Evolutionary conservation across 352 stramenopile species (phyloP).

Genomic region (Phytophthora pinifolia): DNA sequence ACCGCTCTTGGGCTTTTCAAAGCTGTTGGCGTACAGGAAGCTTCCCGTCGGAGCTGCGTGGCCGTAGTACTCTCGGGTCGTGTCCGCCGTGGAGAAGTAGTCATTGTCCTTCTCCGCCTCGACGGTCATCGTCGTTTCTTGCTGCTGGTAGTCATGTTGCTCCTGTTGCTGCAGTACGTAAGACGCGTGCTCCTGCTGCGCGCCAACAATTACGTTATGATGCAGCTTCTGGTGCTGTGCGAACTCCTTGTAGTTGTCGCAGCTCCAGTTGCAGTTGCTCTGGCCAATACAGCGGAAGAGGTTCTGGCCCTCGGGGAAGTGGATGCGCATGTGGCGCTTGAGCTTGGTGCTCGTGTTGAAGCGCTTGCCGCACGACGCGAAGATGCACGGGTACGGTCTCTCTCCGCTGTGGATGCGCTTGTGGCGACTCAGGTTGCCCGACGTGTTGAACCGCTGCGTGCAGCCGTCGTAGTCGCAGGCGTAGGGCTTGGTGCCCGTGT

Average conservation of each 20-base stretch:
- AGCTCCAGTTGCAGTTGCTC: conserved; percentile 50
- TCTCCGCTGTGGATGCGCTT: conserved; percentile 88
- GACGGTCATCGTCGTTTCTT: background rate
- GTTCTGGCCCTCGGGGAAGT: conserved; percentile 79
- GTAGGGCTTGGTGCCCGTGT: conserved; percentile 84
- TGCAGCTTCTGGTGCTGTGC: conserved; percentile 74
- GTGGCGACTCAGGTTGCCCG: conserved; percentile 84
- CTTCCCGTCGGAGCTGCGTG: conserved; percentile 21
- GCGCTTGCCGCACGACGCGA: conserved; percentile 74
- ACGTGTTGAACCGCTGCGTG: conserved; percentile 84
- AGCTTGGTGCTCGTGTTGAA: conserved; percentile 92
- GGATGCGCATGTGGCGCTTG: conserved; percentile 87
- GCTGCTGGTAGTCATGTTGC: conserved; percentile 10
- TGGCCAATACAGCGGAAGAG: conserved; percentile 70
- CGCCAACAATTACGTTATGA: conserved; percentile 70
- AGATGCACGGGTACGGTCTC: conserved; percentile 79
- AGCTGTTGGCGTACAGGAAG: conserved; percentile 38
- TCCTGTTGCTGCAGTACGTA: conserved; percentile 2
- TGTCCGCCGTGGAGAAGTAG: conserved; percentile 38
- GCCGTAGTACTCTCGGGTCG: conserved; percentile 23
- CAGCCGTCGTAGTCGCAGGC: conserved; percentile 77
- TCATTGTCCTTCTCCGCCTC: conserved; percentile 37
- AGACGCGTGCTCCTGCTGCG: conserved; percentile 25
- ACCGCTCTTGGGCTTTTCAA: conserved; percentile 40
- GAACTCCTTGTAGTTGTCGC: conserved; percentile 88